phyloP scores from a whole-genome alignment of 2,329 filamentous ascomycete species.

The Claviceps sp. region DNA sequence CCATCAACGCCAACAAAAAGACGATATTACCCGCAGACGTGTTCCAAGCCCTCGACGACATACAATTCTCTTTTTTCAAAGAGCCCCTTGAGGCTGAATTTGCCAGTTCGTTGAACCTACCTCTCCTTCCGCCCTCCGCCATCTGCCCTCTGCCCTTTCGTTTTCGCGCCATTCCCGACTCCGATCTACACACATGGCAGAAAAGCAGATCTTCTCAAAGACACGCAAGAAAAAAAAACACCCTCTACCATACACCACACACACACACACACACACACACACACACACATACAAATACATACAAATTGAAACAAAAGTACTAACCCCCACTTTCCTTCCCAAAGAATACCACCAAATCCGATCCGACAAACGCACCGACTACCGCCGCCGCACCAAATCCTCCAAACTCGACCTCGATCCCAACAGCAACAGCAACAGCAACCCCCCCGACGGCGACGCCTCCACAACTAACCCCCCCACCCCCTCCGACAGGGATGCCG shows the following conservation, averaged over 20 bases:
- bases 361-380: constrained; percentile 59
- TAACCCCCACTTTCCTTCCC: not conserved
- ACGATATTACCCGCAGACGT: constrained; percentile 67
- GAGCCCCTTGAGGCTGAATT: constrained; percentile 61
- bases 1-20: constrained; percentile 54
- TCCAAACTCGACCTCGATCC: constrained; percentile 25
- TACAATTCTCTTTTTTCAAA: constrained; percentile 62
- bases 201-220: too few species aligned
- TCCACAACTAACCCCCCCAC: constrained; percentile 25
- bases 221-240: too few species aligned
- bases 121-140: too few species aligned
- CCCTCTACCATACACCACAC: not conserved
- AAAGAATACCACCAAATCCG: constrained; percentile 61
- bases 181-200: too few species aligned
- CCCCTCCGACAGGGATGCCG: constrained; percentile 17
- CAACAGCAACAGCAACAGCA: not conserved
- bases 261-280: not conserved
- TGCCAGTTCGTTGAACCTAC: constrained; percentile 40
- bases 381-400: constrained; percentile 55
- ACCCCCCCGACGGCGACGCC: constrained; percentile 15
- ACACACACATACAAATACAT: not conserved
- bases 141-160: too few species aligned
- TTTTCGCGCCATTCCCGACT: too few species aligned
- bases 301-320: not conserved
- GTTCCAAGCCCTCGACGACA: constrained; percentile 61